Evolutionary conservation across 805 yeast species (phyloP).

Genomic region (Candida takata): DNA sequence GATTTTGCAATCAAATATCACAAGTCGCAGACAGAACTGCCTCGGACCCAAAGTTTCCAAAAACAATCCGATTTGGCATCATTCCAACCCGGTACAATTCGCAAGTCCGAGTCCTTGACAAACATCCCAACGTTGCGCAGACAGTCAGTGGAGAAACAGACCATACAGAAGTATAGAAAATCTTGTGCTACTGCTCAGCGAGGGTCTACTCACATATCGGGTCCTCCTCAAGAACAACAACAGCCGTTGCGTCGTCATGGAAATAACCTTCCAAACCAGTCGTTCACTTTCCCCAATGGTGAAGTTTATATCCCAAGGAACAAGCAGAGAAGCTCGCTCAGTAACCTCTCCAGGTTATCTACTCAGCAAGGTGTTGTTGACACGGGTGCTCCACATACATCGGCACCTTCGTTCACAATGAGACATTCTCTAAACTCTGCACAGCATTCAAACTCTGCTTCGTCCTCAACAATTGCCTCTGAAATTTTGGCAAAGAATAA

Average conservation of each 20-base stretch:
- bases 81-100: conserved; percentile 1
- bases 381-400: too few relatives aligned
- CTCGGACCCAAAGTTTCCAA: conserved; percentile 9
- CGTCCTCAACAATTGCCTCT: conserved; percentile 2
- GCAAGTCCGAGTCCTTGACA: conserved; percentile 2
- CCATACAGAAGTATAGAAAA: conserved; percentile 7
- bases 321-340: conserved; percentile 18
- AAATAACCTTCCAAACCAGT: conserved; percentile 12
- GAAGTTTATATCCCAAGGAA: conserved; percentile 24
- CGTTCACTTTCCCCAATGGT: conserved; percentile 26
- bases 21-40: not conserved
- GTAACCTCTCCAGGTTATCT: conserved; percentile 9
- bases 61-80: not conserved
- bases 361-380: not conserved
- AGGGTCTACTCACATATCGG: not conserved
- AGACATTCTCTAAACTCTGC: not conserved
- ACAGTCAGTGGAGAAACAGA: conserved; percentile 8
- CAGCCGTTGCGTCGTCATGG: conserved; percentile 8
- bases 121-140: conserved; percentile 3
- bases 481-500: not conserved
- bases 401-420: too few relatives aligned
- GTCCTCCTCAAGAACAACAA: not conserved
- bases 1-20: not conserved
- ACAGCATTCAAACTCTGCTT: conserved; percentile 2
- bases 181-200: conserved; percentile 5